phyloP scores from a whole-genome alignment of 2,329 filamentous ascomycete genomes.

The Coniochaeta sp. region DNA sequence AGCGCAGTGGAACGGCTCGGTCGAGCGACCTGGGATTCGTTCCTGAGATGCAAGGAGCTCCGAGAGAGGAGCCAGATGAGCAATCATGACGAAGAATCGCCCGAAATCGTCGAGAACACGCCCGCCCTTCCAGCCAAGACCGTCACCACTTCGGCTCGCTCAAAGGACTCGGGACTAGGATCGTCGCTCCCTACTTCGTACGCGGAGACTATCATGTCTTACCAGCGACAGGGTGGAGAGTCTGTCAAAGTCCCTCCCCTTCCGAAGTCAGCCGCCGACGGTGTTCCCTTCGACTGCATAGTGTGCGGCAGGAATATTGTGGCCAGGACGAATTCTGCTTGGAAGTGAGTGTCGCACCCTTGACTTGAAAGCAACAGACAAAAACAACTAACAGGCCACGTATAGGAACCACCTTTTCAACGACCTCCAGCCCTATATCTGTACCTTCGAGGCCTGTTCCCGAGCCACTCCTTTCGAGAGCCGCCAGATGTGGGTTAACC shows the following conservation, averaged over 20 bases:
- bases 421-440: slow-evolving; percentile 1
- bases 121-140: neutral
- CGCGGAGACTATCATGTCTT: neutral
- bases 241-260: neutral
- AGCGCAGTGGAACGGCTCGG: neutral
- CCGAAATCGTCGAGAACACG: neutral
- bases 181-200: neutral
- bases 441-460: neutral
- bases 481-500: neutral
- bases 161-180: neutral
- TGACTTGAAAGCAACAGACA: neutral
- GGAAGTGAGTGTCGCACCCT: neutral
- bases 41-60: neutral
- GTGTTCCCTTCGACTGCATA: neutral
- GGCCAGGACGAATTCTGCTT: neutral
- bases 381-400: neutral
- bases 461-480: neutral
- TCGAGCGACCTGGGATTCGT: neutral
- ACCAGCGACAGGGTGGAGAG: neutral
- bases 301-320: neutral
- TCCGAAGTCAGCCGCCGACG: neutral
- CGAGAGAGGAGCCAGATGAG: neutral
- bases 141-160: neutral
- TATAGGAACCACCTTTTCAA: neutral
- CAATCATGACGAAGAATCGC: neutral